These are phyloP conservation scores for Nigrograna mackinnonii DNA, from an alignment of 2,329 filamentous ascomycete species.

Conservation along the genomic window DNA sequence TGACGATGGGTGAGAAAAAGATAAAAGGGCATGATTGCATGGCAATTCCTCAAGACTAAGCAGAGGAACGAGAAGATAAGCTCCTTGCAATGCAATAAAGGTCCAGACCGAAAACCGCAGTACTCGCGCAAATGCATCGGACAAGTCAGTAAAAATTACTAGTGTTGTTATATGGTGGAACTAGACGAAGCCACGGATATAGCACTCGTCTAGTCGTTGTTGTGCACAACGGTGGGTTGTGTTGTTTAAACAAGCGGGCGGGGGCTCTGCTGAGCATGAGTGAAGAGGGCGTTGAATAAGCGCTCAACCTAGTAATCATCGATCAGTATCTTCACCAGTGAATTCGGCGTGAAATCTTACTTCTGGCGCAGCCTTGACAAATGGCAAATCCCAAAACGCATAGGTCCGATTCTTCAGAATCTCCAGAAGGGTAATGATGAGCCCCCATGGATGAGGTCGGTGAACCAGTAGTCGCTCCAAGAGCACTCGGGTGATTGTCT, in stretches of 20 bases:
- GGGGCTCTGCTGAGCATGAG: constrained; percentile 53
- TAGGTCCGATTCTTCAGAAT: constrained; percentile 90
- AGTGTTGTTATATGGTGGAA: too few species aligned
- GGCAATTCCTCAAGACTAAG: too few species aligned
- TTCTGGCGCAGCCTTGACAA: constrained; percentile 88
- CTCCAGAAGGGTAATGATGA: constrained; percentile 86
- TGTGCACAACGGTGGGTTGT: not conserved
- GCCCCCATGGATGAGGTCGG: constrained; percentile 93
- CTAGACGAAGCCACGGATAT: not conserved
- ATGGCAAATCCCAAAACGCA: constrained; percentile 89
- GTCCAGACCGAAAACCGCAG: constrained; percentile 17
- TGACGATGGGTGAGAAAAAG: too few species aligned
- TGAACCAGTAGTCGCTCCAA: constrained; percentile 86
- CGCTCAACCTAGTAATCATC: constrained; percentile 45
- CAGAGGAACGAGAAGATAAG: constrained; percentile 5
- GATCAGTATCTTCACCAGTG: constrained; percentile 13
- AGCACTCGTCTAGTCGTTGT: too few species aligned
- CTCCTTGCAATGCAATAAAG: constrained; percentile 19
- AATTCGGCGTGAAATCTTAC: constrained; percentile 40
- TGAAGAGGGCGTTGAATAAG: constrained; percentile 50
- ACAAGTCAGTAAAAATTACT: constrained; percentile 35
- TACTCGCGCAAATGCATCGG: constrained; percentile 39
- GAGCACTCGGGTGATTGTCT: constrained; percentile 87
- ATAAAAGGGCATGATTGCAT: too few species aligned
- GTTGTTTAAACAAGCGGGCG: constrained; percentile 31